Base-by-base conservation (phyloP, 345 rosid species). In the Atalantia buxifolia region DNA sequence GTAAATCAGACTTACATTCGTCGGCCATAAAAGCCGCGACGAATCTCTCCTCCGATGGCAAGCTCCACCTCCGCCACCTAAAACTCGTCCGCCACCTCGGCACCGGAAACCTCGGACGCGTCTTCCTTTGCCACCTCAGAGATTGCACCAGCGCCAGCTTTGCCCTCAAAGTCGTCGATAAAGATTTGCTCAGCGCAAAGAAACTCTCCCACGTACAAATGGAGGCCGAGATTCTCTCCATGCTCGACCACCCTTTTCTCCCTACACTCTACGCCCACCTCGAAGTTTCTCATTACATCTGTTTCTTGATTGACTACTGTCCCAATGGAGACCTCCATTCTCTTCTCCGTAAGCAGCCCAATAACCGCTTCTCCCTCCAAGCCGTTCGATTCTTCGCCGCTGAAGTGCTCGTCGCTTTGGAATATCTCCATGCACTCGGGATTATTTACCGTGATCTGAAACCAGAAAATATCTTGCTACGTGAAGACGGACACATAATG, bases 241-340 rank as follows among this genome's bases (percentile, higher is more conserved):
- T 84, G 82, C 79, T 92, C 24, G 92, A 90, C 84, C 98, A 93
- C 78, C 97, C 98, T 4, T 95, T 89, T 81, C 92, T 95, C 69
- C 98, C 98, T 33, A 81, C 87, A 4, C 94, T 95, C 81, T 86
- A 93, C 79, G 91, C 97, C 35, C 93, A 85, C 57, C 83, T 90
- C 76, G 89, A 92, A 19, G 95, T 85, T 65, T 89, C 92, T 69
- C 98, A 95, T 76, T 95, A 93, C 84, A 89, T 93, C 10, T 93
- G 98, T 72, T 91, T 94, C 78, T 87, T 93, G 28, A 93, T 95
- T 21, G 98, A 94, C 53, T 95, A 83, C 84, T 94, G 98, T 68
- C 88, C 98, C 16, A 94, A 92, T 31, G 98, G 98, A 40, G 98
- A 95, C 76, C 96, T 95, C 72, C 90, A 93, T 69, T 88, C 91